Conservation (phyloP, 176 grass and related monocot genomes). For the Musa beccarii region DNA sequence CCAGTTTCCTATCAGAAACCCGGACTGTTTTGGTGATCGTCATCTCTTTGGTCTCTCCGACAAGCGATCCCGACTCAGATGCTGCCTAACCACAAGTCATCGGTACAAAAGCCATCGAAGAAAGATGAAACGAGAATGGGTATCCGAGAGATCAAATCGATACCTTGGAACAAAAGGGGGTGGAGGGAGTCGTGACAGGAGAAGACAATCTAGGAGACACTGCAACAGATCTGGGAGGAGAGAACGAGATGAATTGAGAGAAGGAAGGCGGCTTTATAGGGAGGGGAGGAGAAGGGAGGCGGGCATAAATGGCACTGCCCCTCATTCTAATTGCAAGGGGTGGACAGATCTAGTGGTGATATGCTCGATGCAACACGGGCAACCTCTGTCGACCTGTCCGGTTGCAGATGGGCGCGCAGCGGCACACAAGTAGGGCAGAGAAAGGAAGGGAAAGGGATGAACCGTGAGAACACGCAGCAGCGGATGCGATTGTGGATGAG, state of each 20-base stretch:
- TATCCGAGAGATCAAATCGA: not conserved
- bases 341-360: not conserved
- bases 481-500: not conserved
- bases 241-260: not conserved
- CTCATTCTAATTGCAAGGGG: not conserved
- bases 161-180: not conserved
- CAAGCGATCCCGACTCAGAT: not conserved
- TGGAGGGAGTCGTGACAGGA: not conserved
- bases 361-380: not conserved
- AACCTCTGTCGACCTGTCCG: not conserved
- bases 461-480: not conserved
- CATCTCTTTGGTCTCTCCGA: constrained; percentile 32
- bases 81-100: constrained; percentile 2
- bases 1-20: constrained; percentile 44
- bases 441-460: not conserved
- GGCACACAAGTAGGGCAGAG: not conserved
- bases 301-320: not conserved
- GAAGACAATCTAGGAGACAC: not conserved
- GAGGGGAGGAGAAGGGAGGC: not conserved
- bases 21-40: constrained; percentile 47
- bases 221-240: not conserved
- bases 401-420: not conserved
- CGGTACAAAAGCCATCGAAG: not conserved
- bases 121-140: not conserved
- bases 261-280: not conserved